Evolutionary conservation across 352 stramenopile genomes (phyloP).

Genomic region (Saprolegnia parasitica): DNA sequence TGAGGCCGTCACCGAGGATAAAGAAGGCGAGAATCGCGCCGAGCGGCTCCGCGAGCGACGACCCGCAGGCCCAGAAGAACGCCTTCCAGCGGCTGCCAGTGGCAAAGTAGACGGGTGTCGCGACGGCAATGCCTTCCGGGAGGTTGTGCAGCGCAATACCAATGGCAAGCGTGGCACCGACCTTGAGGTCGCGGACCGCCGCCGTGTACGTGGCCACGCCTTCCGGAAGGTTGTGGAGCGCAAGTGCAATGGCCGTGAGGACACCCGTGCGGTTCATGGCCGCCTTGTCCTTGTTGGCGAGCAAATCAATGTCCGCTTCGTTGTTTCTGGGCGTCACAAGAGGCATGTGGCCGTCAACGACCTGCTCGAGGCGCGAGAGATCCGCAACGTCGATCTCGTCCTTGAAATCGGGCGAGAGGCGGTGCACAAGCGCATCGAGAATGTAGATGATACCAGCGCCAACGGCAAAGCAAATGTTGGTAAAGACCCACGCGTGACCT

Average conservation of each 20-base stretch:
- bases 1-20: conserved; percentile 74
- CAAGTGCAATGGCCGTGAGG: conserved; percentile 90
- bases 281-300: conserved; percentile 27
- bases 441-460: conserved; percentile 38
- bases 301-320: conserved; percentile 7
- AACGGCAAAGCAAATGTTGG: conserved; percentile 5
- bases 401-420: conserved; percentile 35
- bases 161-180: conserved; percentile 89
- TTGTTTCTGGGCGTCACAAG: conserved; percentile 13
- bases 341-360: conserved; percentile 27
- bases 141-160: conserved; percentile 97
- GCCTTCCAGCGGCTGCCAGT: conserved; percentile 91
- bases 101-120: conserved; percentile 95
- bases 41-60: conserved; percentile 88
- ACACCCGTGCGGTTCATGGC: conserved; percentile 84
- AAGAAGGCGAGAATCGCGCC: conserved; percentile 85
- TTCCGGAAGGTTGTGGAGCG: conserved; percentile 93
- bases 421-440: conserved; percentile 43
- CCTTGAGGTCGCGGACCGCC: conserved; percentile 79
- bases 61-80: conserved; percentile 90
- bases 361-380: conserved; percentile 32
- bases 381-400: conserved; percentile 36
- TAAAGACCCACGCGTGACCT: conserved; percentile 3
- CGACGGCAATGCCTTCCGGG: conserved; percentile 93
- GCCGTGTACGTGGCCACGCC: conserved; percentile 94